Evolutionary conservation across 2,329 filamentous ascomycete species (phyloP).

Genomic region (Pseudodiploospora longispora): DNA sequence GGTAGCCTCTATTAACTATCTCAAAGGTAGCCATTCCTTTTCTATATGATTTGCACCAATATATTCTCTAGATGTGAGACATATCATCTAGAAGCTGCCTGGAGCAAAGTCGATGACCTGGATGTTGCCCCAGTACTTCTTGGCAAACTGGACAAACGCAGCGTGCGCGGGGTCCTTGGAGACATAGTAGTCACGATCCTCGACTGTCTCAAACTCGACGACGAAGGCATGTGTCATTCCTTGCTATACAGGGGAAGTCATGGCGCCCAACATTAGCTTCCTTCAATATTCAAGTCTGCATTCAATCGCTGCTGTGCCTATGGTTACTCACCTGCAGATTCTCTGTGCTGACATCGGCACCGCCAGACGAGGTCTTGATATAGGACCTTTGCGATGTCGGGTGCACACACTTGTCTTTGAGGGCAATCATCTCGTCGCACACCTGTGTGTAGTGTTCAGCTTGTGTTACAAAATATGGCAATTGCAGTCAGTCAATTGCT

Average conservation of each 20-base stretch:
- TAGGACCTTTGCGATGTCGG: constrained; percentile 52
- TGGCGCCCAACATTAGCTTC: not conserved
- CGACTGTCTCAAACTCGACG: constrained; percentile 52
- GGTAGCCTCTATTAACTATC: too few relatives aligned
- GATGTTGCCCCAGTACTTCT: constrained; percentile 41
- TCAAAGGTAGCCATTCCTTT: too few relatives aligned
- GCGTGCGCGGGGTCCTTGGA: constrained; percentile 55
- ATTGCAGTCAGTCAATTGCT: too few relatives aligned
- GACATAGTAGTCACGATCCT: constrained; percentile 62
- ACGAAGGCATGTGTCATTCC: constrained; percentile 63
- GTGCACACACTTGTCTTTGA: constrained; percentile 54
- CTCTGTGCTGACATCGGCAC: constrained; percentile 53
- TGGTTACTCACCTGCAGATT: constrained; percentile 41
- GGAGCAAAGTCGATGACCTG: constrained; percentile 53
- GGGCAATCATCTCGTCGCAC: constrained; percentile 28
- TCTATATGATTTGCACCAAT: too few relatives aligned
- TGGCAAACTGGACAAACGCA: constrained; percentile 37
- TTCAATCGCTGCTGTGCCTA: not conserved
- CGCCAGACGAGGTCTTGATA: constrained; percentile 49
- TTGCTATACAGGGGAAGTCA: constrained; percentile 28
- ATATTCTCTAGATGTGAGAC: too few relatives aligned
- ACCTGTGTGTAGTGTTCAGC: constrained; percentile 2
- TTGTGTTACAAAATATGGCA: not conserved
- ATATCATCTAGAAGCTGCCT: constrained; percentile 25
- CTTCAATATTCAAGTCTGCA: too few relatives aligned